Percentiles rank a stretch among this genome's conserved stretches.
Evolutionary conservation across 306 rosid species (phyloP).

Genomic region (Gleditsia sinensis): DNA sequence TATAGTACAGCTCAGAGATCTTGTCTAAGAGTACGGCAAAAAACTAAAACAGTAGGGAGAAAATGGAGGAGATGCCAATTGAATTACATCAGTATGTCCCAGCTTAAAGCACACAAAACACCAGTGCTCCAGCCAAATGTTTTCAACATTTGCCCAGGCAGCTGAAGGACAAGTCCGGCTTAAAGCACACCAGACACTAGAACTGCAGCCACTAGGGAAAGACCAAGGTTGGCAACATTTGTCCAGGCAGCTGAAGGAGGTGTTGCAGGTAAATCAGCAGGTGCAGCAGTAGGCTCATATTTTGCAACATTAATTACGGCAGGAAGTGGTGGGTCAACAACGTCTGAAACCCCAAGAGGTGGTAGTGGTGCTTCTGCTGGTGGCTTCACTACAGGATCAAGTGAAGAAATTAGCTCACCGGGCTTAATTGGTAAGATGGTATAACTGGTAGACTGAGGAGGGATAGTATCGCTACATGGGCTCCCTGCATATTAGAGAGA

Average conservation of each 20-base stretch:
- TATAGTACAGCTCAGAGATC: not conserved
- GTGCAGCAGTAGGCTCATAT: not conserved
- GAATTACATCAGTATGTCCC: too few species aligned
- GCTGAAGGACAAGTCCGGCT: slow-evolving; percentile 39
- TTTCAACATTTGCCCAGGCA: slow-evolving; percentile 42
- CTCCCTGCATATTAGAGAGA: slow-evolving; percentile 47
- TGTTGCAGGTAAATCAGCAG: not conserved
- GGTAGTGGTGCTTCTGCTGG: slow-evolving; percentile 50
- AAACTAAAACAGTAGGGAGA: too few species aligned
- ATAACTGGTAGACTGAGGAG: not conserved
- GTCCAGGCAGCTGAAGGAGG: slow-evolving; percentile 39
- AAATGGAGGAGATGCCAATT: too few species aligned
- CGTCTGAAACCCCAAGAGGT: slow-evolving; percentile 42
- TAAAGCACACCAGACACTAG: slow-evolving; percentile 36
- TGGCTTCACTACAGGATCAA: slow-evolving; percentile 28
- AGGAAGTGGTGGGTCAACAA: slow-evolving; percentile 92
- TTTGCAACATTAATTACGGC: slow-evolving; percentile 29
- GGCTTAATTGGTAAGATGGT: slow-evolving; percentile 46
- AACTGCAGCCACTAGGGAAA: slow-evolving; percentile 33
- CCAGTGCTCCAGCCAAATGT: slow-evolving; percentile 30
- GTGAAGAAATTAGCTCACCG: slow-evolving; percentile 41
- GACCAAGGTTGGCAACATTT: slow-evolving; percentile 40
- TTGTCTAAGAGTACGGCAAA: not conserved
- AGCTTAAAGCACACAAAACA: slow-evolving; percentile 21
- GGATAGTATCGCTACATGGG: slow-evolving; percentile 51